A percentile compares a stretch with the other conserved stretches of the same genome.
These are phyloP conservation scores for Bolboschoenus planiculmis DNA, from an alignment of 176 grass and related monocot genomes.

Conservation along the genomic window DNA sequence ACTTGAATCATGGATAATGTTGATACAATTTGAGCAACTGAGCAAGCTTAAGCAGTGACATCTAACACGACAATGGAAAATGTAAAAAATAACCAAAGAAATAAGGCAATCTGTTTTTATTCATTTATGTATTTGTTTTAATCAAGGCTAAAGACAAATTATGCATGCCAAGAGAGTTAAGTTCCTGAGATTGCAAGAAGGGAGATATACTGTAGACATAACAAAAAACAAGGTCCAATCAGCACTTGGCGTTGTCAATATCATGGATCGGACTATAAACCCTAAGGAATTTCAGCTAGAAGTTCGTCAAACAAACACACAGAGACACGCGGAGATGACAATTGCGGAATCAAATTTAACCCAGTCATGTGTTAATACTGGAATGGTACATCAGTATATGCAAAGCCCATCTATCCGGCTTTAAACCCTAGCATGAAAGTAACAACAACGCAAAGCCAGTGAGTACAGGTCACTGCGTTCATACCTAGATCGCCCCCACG, in stretches of 20 bases:
- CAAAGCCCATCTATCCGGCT: neutral
- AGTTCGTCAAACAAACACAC: neutral
- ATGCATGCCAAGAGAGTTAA: neutral
- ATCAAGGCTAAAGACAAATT: neutral
- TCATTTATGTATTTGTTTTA: neutral
- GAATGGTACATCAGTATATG: neutral
- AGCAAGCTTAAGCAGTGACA: neutral
- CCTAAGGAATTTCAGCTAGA: neutral
- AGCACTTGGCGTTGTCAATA: neutral
- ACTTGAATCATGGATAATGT: neutral
- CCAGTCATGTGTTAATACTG: neutral
- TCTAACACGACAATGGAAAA: neutral
- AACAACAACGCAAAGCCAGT: neutral
- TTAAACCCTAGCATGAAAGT: neutral
- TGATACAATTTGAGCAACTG: neutral
- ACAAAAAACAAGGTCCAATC: neutral
- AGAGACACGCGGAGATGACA: neutral
- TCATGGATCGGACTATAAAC: neutral
- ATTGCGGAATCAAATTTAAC: neutral
- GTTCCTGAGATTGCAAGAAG: neutral
- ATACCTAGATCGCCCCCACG: slow-evolving; percentile 45
- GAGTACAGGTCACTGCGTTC: no score
- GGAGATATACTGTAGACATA: neutral
- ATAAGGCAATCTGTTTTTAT: neutral
- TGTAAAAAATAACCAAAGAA: neutral